phyloP scores from a whole-genome alignment of 257 asterid species.

The Rauvolfia tetraphylla region DNA sequence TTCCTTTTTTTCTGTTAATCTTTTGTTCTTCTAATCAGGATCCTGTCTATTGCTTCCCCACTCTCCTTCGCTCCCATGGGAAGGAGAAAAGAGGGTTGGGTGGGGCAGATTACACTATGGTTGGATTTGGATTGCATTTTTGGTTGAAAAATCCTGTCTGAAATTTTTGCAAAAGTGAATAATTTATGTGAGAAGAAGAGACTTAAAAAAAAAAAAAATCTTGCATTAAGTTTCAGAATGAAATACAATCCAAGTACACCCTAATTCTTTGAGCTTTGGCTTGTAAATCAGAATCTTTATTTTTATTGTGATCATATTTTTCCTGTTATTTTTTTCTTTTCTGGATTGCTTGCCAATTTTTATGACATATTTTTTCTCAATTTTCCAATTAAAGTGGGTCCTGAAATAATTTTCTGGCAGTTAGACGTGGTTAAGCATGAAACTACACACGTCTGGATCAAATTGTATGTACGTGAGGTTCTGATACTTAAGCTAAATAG shows the following conservation, averaged over 20 bases:
- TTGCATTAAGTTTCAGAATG: no score
- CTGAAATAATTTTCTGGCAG: not conserved
- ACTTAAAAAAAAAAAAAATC: no score
- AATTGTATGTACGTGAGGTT: not conserved
- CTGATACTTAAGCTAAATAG: not conserved
- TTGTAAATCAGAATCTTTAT: not conserved
- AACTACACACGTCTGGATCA: not conserved
- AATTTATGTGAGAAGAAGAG: no score
- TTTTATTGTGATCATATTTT: no score
- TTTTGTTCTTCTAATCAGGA: not conserved
- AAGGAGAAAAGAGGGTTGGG: not conserved
- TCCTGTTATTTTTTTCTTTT: not conserved
- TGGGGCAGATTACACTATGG: not conserved
- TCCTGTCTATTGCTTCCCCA: slow-evolving; percentile 2
- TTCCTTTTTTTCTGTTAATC: slow-evolving; percentile 9
- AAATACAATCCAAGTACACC: no score
- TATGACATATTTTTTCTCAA: not conserved
- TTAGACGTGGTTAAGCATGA: no score
- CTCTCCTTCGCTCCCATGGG: not conserved
- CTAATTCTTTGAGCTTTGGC: slow-evolving; percentile 7
- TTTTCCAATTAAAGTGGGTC: not conserved
- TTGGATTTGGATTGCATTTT: no score
- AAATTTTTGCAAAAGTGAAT: no score
- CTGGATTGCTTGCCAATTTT: not conserved
- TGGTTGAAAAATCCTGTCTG: no score